Base-by-base conservation (phyloP, 352 stramenopile species). In the Peronospora farinosa region DNA sequence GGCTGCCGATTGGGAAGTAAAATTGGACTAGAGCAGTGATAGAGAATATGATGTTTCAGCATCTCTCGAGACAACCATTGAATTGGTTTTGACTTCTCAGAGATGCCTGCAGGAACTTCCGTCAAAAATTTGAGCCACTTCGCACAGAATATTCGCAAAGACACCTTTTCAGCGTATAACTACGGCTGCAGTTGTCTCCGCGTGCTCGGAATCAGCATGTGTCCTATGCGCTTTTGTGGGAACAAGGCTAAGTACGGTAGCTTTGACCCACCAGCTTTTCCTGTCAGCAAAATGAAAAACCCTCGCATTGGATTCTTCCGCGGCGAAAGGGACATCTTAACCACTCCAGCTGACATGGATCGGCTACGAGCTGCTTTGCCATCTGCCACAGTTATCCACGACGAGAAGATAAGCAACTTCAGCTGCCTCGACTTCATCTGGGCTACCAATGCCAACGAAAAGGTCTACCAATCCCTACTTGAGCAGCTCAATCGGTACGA, bases 391-490 rank as follows among this genome's bases (percentile, higher is more conserved):
- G 48, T 80, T 38, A 35, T 80, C 5, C 48, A 60, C 17, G 72
- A 78, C 11, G 51, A 69, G 33, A 25, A 61, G 1, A 42, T 79
- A 15, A 53, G 63, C 6, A 31, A 52, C 25, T 75, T 74, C 48
- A 81, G 72, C 37, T 69, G 79, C 49, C 52, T 81, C 43, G 69
- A 84, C 60, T 78, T 78, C 28, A 77, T 60, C 12, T 81, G 67
- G 72, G 59, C 65, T 2, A 41, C 51, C 23, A 60, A 80, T 37
- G 62, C 55, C 17, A 66, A 62, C 15, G 51, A 75, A 31, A 66
- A 47, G n/a, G 43, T 78, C 9, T 84, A 80, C 49, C 54, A 67
- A 37, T 60, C 67, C 6, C 21, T 84, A 19, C 59, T 84, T 27
- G 15, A 47, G 2, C 58, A 80, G 17, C 62, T 84, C 17, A 51